Conservation (phyloP, 768 basidiomycete genomes). For the Boletus eberwhitei region DNA sequence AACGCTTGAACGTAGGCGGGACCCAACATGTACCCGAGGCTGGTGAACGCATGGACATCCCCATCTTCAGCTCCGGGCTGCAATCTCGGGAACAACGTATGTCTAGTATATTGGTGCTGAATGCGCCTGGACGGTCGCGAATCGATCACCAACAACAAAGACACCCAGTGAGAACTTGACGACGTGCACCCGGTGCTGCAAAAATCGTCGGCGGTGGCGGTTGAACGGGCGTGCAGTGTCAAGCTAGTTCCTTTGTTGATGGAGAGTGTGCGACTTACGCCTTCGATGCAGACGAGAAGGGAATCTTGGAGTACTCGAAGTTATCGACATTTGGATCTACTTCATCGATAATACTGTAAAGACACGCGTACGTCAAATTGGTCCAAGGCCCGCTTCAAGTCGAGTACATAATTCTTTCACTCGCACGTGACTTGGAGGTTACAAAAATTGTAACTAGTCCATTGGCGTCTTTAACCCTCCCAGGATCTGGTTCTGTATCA, state of each 20-base stretch:
- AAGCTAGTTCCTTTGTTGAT: not conserved
- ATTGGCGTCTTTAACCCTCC: slow-evolving; percentile 25
- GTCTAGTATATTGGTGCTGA: not conserved
- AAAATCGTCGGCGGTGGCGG: not conserved
- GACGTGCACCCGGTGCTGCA: not conserved
- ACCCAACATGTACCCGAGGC: not conserved
- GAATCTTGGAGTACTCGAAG: not conserved
- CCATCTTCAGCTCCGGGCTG: not conserved
- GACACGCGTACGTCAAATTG: not conserved
- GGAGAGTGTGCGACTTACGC: not conserved
- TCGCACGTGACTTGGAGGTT: slow-evolving; percentile 2
- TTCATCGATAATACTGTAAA: not conserved
- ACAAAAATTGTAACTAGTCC: not conserved
- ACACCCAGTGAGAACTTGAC: too few species aligned
- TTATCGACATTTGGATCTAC: not conserved
- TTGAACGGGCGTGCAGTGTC: not conserved
- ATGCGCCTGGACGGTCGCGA: too few species aligned
- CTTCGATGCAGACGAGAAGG: not conserved
- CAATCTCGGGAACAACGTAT: not conserved
- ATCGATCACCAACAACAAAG: too few species aligned
- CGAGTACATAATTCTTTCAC: not conserved
- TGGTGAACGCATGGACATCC: not conserved
- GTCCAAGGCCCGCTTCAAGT: not conserved
- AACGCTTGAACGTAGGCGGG: not conserved
- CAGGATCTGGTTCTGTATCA: slow-evolving; percentile 62